These are phyloP conservation scores for Aspergillus baeticus DNA, from an alignment of 495 filamentous ascomycete genomes.

Conservation along the genomic window DNA sequence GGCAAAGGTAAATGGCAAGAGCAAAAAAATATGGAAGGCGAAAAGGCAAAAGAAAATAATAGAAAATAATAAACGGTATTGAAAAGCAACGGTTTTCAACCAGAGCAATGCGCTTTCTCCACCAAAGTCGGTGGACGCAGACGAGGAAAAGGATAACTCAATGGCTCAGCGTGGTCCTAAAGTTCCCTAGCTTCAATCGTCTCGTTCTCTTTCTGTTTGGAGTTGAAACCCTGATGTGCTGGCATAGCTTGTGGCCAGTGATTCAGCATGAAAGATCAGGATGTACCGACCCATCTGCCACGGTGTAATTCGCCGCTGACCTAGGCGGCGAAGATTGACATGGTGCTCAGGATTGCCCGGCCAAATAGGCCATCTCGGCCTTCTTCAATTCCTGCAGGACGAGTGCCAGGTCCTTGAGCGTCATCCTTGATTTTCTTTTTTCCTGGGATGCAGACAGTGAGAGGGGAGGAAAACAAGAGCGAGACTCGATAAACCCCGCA, in stretches of 20 bases:
- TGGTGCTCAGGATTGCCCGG: slow-evolving; percentile 21
- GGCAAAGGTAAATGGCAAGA: background rate
- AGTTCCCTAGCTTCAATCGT: slow-evolving; percentile 24
- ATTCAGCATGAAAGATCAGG: slow-evolving; percentile 46
- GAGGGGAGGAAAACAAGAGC: slow-evolving; percentile 3
- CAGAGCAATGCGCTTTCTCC: slow-evolving; percentile 15
- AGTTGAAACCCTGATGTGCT: slow-evolving; percentile 72
- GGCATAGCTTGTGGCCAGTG: slow-evolving; percentile 84
- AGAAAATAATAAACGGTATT: slow-evolving; percentile 7
- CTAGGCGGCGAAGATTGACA: slow-evolving; percentile 31
- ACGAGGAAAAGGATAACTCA: slow-evolving; percentile 16
- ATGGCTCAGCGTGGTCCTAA: slow-evolving; percentile 20
- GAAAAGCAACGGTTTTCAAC: slow-evolving; percentile 13
- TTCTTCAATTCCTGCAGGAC: slow-evolving; percentile 17
- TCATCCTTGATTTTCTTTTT: slow-evolving; percentile 5
- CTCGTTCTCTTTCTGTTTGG: slow-evolving; percentile 24
- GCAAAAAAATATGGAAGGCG: slow-evolving; percentile 9
- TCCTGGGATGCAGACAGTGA: background rate
- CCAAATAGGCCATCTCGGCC: slow-evolving; percentile 17
- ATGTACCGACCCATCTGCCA: slow-evolving; percentile 54
- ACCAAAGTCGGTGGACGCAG: slow-evolving; percentile 15
- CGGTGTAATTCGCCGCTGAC: slow-evolving; percentile 35
- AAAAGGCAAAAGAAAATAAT: slow-evolving; percentile 13
- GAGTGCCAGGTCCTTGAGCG: slow-evolving; percentile 10
- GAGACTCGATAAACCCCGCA: slow-evolving; percentile 29